Percentiles rank a stretch among this genome's conserved stretches.
Evolutionary conservation across 331 rosid species (phyloP).

Genomic region (Pyrus hybrid): DNA sequence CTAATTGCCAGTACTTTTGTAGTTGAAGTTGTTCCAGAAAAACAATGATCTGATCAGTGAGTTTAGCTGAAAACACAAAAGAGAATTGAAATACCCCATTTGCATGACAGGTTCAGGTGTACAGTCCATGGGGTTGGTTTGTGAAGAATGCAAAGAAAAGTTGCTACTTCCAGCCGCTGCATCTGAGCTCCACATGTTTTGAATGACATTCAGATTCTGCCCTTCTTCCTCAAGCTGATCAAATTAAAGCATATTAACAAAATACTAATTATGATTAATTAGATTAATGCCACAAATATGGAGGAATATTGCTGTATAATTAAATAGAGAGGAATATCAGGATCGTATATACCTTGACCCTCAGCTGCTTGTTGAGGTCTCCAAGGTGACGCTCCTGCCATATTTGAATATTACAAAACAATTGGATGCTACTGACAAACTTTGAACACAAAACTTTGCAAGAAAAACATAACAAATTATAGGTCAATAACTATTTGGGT

Average conservation of each 20-base stretch:
- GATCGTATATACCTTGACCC: constrained; percentile 39
- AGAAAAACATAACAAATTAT: not conserved
- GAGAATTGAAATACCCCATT: constrained; percentile 50
- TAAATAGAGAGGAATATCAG: not conserved
- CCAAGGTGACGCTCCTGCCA: constrained; percentile 77
- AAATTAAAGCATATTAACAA: not conserved
- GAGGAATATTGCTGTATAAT: not conserved
- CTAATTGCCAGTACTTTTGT: not conserved
- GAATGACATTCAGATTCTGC: constrained; percentile 47
- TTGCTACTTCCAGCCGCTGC: constrained; percentile 38
- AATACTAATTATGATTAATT: not conserved
- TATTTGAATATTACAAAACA: not conserved
- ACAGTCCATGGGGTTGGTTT: constrained; percentile 46
- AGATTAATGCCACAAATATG: not conserved
- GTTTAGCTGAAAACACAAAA: not conserved
- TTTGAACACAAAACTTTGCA: not conserved
- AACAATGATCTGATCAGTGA: not conserved
- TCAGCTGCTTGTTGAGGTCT: constrained; percentile 67
- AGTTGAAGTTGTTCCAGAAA: not conserved
- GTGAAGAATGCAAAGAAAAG: constrained; percentile 47
- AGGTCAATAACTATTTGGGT: not conserved
- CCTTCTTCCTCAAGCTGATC: constrained; percentile 74
- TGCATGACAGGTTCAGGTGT: constrained; percentile 59
- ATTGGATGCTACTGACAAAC: not conserved
- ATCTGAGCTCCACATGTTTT: constrained; percentile 49